A percentile compares a stretch with the other conserved stretches of the same genome.
Evolutionary conservation across 2,329 filamentous ascomycete genomes (phyloP).

Genomic region (Fusarium secorum): DNA sequence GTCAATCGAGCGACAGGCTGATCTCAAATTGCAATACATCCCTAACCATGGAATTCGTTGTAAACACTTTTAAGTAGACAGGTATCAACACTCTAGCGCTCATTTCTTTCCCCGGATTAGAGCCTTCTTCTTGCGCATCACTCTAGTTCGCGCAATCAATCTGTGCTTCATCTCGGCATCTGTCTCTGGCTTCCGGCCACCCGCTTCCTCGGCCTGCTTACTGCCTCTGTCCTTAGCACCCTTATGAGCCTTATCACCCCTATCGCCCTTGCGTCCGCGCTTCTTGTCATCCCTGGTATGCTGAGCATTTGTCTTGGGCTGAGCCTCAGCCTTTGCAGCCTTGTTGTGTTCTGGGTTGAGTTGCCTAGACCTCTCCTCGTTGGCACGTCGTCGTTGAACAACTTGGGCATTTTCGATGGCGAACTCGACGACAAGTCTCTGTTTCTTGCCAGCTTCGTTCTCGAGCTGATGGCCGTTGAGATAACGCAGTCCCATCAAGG

Average conservation of each 20-base stretch:
- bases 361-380: slow-evolving; percentile 48
- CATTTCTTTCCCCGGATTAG: slow-evolving; percentile 47
- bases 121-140: slow-evolving; percentile 75
- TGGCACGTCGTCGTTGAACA: slow-evolving; percentile 71
- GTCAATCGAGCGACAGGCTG: not conserved
- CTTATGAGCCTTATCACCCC: slow-evolving; percentile 22
- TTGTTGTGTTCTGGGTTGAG: slow-evolving; percentile 35
- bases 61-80: slow-evolving; percentile 28
- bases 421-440: slow-evolving; percentile 93
- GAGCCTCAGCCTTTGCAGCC: slow-evolving; percentile 20
- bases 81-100: slow-evolving; percentile 27
- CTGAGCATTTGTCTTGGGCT: slow-evolving; percentile 26
- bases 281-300: slow-evolving; percentile 33
- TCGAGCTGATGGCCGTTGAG: slow-evolving; percentile 78
- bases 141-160: slow-evolving; percentile 86
- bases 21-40: slow-evolving; percentile 1
- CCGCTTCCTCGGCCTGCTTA: slow-evolving; percentile 24
- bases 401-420: slow-evolving; percentile 98
- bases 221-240: not conserved
- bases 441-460: slow-evolving; percentile 76
- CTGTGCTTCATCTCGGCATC: slow-evolving; percentile 65
- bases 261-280: slow-evolving; percentile 30
- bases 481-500: slow-evolving; percentile 93
- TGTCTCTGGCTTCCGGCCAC: slow-evolving; percentile 47
- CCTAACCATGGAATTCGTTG: not conserved